Conservation (phyloP, 1,139 yeast genomes). For the Sugiyamaella sp. region DNA sequence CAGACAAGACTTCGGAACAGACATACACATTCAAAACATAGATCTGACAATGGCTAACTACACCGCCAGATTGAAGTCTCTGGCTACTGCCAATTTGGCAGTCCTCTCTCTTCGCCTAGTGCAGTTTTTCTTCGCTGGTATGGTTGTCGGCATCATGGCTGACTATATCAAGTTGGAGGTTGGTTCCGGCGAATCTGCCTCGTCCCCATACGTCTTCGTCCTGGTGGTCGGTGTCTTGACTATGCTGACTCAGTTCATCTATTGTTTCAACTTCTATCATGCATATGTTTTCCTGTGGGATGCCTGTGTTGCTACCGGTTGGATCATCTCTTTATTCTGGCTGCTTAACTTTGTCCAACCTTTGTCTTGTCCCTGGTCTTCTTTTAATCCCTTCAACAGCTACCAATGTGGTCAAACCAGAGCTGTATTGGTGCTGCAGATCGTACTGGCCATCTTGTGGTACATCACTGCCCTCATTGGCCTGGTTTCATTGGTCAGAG, state of each 20-base stretch:
- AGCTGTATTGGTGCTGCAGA: slow-evolving; percentile 37
- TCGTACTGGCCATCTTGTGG: slow-evolving; percentile 37
- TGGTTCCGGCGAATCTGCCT: slow-evolving; percentile 29
- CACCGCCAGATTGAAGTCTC: slow-evolving; percentile 26
- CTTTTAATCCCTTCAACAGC: slow-evolving; percentile 41
- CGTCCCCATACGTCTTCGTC: slow-evolving; percentile 38
- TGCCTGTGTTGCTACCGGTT: slow-evolving; percentile 34
- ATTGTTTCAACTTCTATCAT: slow-evolving; percentile 38
- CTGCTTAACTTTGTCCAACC: slow-evolving; percentile 35
- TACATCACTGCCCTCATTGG: slow-evolving; percentile 35
- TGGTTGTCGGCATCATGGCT: slow-evolving; percentile 39
- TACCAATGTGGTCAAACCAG: slow-evolving; percentile 39
- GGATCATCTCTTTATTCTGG: slow-evolving; percentile 40
- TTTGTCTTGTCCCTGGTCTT: slow-evolving; percentile 37
- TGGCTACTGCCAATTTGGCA: slow-evolving; percentile 39
- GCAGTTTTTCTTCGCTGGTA: slow-evolving; percentile 41
- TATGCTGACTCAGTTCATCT: slow-evolving; percentile 38
- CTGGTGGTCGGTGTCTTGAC: slow-evolving; percentile 36
- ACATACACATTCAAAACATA: neutral
- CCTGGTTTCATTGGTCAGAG: slow-evolving; percentile 26
- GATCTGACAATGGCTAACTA: slow-evolving; percentile 22
- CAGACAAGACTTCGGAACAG: neutral
- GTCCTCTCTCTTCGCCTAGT: slow-evolving; percentile 37
- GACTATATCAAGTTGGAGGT: slow-evolving; percentile 35
- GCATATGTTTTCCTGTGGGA: slow-evolving; percentile 37